Evolutionary conservation across 805 yeast species (phyloP).

Genomic region (Ogataea nitratoaversa): DNA sequence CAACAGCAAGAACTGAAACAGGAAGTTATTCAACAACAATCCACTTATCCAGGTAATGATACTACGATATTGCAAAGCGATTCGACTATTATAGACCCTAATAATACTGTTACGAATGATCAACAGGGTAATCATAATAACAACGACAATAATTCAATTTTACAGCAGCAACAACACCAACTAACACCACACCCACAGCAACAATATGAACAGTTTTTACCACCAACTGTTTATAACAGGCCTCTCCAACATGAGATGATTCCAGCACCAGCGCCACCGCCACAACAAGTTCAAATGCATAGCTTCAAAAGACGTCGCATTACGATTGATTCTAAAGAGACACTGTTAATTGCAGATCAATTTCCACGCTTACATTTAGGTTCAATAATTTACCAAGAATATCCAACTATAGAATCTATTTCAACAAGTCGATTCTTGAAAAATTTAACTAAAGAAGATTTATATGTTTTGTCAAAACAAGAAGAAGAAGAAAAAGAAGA

Average conservation of each 20-base stretch:
- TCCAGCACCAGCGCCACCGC: not conserved
- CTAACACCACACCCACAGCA: slow-evolving; percentile 6
- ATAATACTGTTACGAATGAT: slow-evolving; percentile 17
- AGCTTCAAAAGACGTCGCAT: slow-evolving; percentile 5
- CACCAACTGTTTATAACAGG: not conserved
- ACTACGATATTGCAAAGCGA: slow-evolving; percentile 25
- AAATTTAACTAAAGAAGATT: slow-evolving; percentile 18
- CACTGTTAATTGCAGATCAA: slow-evolving; percentile 33
- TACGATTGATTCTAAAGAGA: slow-evolving; percentile 37
- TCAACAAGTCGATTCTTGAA: slow-evolving; percentile 14
- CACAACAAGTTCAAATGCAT: not conserved
- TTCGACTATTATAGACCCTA: slow-evolving; percentile 24
- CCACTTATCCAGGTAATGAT: slow-evolving; percentile 16
- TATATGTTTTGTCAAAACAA: slow-evolving; percentile 12
- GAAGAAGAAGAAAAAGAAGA: slow-evolving; percentile 3
- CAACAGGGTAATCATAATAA: slow-evolving; percentile 1
- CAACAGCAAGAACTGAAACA: not conserved
- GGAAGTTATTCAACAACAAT: slow-evolving; percentile 1
- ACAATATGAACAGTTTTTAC: not conserved
- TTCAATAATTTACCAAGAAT: slow-evolving; percentile 51
- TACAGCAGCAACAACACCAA: slow-evolving; percentile 5
- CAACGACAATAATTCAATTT: not conserved
- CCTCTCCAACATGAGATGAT: not conserved
- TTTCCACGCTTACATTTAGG: slow-evolving; percentile 50
- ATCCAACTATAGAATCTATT: slow-evolving; percentile 43